These are phyloP conservation scores for Fraxinus sp. DNA, from an alignment of 305 asterid genomes.

Conservation along the genomic window DNA sequence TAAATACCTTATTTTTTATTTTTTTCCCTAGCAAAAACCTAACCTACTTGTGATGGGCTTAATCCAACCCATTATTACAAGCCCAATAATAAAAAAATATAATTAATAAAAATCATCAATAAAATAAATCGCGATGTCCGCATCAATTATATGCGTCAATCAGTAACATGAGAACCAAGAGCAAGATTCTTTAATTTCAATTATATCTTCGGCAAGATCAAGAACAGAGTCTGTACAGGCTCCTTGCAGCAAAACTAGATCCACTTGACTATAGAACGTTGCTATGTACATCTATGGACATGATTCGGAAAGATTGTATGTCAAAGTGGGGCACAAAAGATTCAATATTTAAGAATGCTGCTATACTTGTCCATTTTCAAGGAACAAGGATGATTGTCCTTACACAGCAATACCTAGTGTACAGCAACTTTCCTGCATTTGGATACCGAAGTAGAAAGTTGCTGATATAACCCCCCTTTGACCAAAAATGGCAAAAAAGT, in stretches of 20 bases:
- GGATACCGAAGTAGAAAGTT: slow-evolving; percentile 14
- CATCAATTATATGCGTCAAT: background rate
- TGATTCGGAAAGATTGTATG: slow-evolving; percentile 34
- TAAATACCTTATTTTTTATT: too few relatives aligned
- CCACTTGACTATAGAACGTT: background rate
- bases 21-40: too few relatives aligned
- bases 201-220: too few relatives aligned
- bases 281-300: slow-evolving; percentile 31
- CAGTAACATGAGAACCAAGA: background rate
- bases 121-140: too few relatives aligned
- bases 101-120: too few relatives aligned
- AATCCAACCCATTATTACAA: too few relatives aligned
- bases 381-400: background rate
- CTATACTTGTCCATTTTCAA: background rate
- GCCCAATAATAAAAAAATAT: too few relatives aligned
- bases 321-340: slow-evolving; percentile 32
- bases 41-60: too few relatives aligned
- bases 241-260: background rate
- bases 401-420: background rate
- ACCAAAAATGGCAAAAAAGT: slow-evolving; percentile 23
- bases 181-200: background rate
- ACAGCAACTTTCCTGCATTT: slow-evolving; percentile 20
- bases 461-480: slow-evolving; percentile 16
- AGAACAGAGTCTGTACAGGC: background rate
- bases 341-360: slow-evolving; percentile 30